Evolutionary conservation across 352 stramenopile genomes (phyloP).

Genomic region (Pythium graminicola): DNA sequence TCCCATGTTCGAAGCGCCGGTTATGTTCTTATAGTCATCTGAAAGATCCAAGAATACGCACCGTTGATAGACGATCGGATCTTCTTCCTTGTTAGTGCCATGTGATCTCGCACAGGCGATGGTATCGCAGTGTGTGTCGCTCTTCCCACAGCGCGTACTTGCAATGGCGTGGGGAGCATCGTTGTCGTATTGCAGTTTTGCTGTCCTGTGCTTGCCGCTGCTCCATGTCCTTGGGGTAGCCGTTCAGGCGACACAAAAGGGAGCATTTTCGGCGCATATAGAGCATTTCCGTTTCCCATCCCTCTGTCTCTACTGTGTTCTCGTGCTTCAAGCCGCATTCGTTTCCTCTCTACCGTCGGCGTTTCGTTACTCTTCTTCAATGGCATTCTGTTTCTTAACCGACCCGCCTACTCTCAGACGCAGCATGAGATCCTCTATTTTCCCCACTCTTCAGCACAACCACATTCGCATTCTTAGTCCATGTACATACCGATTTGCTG

Average conservation of each 20-base stretch:
- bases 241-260: conserved; percentile 22
- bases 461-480: background rate
- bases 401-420: background rate
- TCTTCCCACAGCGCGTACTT: conserved; percentile 1
- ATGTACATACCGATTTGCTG: conserved; percentile 1
- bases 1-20: conserved; percentile 1
- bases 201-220: background rate
- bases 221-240: background rate
- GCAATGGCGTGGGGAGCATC: conserved; percentile 6
- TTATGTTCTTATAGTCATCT: conserved; percentile 8
- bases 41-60: background rate
- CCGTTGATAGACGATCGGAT: conserved; percentile 17
- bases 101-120: conserved; percentile 15
- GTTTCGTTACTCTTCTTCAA: conserved; percentile 2
- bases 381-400: background rate
- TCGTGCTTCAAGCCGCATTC: conserved; percentile 6
- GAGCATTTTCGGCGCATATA: conserved; percentile 5
- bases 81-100: conserved; percentile 13
- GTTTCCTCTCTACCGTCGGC: conserved; percentile 4
- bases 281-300: background rate
- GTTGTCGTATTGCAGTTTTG: background rate
- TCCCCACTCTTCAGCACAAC: background rate
- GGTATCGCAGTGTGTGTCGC: background rate
- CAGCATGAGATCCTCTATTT: background rate
- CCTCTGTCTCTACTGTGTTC: background rate